These are phyloP conservation scores for Physcomitrium patens DNA, from an alignment of 225 moss, liverwort and hornwort species.

Conservation along the genomic window DNA sequence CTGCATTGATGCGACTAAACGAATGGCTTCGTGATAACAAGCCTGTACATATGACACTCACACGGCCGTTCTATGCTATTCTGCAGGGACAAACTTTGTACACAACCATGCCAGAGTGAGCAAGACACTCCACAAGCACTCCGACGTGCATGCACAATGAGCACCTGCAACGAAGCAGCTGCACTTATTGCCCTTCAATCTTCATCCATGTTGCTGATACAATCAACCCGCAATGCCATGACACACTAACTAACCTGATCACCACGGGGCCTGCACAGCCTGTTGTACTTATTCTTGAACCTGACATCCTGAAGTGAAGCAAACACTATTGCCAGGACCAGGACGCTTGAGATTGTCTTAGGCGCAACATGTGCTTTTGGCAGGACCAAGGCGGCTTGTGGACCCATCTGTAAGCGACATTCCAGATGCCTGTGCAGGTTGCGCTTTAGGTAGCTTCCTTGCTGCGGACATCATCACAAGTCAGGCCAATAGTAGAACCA, in stretches of 20 bases:
- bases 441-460: slow-evolving; percentile 90
- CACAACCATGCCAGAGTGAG: slow-evolving; percentile 46
- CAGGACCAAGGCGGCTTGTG: slow-evolving; percentile 50
- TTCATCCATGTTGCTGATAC: slow-evolving; percentile 17
- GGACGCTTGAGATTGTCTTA: slow-evolving; percentile 25
- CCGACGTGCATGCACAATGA: slow-evolving; percentile 15
- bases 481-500: neutral
- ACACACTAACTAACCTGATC: slow-evolving; percentile 26
- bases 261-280: slow-evolving; percentile 31
- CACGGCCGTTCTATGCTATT: slow-evolving; percentile 34
- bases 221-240: slow-evolving; percentile 36
- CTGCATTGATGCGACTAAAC: slow-evolving; percentile 39
- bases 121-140: slow-evolving; percentile 27
- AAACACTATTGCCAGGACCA: slow-evolving; percentile 30
- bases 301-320: slow-evolving; percentile 26
- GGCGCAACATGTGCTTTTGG: slow-evolving; percentile 55
- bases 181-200: slow-evolving; percentile 23
- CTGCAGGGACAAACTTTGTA: slow-evolving; percentile 43
- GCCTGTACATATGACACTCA: slow-evolving; percentile 40
- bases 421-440: slow-evolving; percentile 80
- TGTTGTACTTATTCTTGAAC: slow-evolving; percentile 50
- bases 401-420: slow-evolving; percentile 67
- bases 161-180: slow-evolving; percentile 33
- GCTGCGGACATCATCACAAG: slow-evolving; percentile 53
- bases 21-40: slow-evolving; percentile 43